Conservation (phyloP, 495 filamentous ascomycete genomes). For the Sordaria brevicollis region DNA sequence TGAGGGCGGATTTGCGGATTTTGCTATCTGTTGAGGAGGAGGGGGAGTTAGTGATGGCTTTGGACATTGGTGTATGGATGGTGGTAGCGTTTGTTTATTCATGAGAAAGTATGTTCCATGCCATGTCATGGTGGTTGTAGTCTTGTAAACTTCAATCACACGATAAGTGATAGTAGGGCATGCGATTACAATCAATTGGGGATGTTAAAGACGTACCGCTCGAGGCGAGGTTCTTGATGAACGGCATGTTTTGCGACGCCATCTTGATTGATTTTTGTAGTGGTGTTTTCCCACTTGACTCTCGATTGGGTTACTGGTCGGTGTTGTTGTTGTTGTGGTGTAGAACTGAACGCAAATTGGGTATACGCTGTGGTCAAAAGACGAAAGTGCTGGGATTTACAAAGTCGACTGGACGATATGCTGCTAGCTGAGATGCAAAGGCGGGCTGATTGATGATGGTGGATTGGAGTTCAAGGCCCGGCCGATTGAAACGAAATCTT, state of each 20-base stretch:
- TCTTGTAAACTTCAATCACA: background rate
- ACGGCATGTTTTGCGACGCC: slow-evolving; percentile 38
- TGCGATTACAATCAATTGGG: no score
- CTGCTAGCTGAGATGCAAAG: background rate
- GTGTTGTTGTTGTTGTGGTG: background rate
- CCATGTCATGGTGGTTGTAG: background rate
- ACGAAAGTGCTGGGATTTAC: background rate
- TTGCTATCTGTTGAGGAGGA: slow-evolving; percentile 50
- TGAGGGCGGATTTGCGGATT: slow-evolving; percentile 69
- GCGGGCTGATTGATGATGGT: background rate
- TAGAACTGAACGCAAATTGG: background rate
- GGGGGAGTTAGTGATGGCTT: background rate
- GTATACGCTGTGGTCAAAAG: background rate
- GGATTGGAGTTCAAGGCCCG: background rate
- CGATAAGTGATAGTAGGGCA: background rate
- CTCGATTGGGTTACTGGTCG: background rate
- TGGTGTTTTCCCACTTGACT: background rate
- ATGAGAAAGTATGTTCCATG: slow-evolving; percentile 1
- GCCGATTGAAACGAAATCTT: slow-evolving; percentile 15
- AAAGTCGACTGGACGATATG: background rate
- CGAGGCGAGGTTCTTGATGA: slow-evolving; percentile 42
- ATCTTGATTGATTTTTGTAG: slow-evolving; percentile 18
- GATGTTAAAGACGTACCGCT: slow-evolving; percentile 28
- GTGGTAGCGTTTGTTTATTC: background rate
- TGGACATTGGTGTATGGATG: background rate